These are phyloP conservation scores for Aegilops umbellulata DNA, from an alignment of 176 grass and related monocot genomes.

Conservation along the genomic window DNA sequence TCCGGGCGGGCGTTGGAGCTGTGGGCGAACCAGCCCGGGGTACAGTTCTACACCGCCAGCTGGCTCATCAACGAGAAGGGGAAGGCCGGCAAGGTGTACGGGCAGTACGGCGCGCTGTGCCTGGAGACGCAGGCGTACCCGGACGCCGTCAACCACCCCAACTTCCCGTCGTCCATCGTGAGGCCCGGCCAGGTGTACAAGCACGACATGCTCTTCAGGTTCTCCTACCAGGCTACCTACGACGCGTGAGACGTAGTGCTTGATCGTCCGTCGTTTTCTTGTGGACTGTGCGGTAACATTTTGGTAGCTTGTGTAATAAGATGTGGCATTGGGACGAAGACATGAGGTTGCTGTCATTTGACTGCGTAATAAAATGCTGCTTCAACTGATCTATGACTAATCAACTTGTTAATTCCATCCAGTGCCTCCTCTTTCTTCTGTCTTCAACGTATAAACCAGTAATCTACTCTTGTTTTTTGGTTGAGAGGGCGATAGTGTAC, in stretches of 20 bases:
- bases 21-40: conserved; percentile 79
- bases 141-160: conserved; percentile 75
- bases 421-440: neutral
- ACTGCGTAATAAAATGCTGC: neutral
- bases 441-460: neutral
- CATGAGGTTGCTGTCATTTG: neutral
- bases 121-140: conserved; percentile 86
- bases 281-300: neutral
- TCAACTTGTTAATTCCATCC: neutral
- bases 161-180: conserved; percentile 63
- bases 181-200: conserved; percentile 56
- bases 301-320: conserved; percentile 4
- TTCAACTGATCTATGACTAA: neutral
- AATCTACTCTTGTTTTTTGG: neutral
- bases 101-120: conserved; percentile 52
- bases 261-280: no score
- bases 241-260: neutral
- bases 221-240: conserved; percentile 30
- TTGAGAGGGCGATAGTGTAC: neutral
- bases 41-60: conserved; percentile 82
- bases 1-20: conserved; percentile 54
- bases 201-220: conserved; percentile 70
- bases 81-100: conserved; percentile 55
- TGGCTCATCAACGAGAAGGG: conserved; percentile 43
- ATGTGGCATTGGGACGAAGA: neutral